Evolutionary conservation across 73 alveolate genomes (phyloP), one percentile per base, ranked within the genome.

Genomic region (Paramecium sexaurelia): DNA sequence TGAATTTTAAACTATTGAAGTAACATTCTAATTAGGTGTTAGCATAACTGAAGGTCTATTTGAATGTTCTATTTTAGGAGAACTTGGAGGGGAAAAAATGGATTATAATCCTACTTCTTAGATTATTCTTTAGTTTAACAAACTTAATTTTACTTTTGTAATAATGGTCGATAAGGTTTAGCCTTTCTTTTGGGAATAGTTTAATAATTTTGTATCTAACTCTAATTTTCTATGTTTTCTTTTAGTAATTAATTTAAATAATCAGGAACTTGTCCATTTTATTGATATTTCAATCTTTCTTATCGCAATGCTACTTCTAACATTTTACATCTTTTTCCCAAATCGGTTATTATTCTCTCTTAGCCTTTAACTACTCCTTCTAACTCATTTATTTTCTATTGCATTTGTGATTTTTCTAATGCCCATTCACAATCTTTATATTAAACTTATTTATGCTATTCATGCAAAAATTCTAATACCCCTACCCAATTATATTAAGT

Each of bases 351-450:
- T 10, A 78, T 47, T 78, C 90, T 78, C 32, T 78, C 90, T 45
- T 29, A 43, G 39, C 75, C 90, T 45, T 78, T 78, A 5, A 78
- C 55, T 41, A 41, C 73, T 24, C 90, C 90, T 39, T 78, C 90
- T 10, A 78, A 43, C 13, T 78, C 90, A 78, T 78, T 78, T 10
- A 78, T 78, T 24, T 78, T 78, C 32, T 27, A 41, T 15, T 78
- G 47, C 73, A 78, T 41, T 43, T 78, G 13, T 45, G 90, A 78
- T 33, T 78, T 78, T 47, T 78, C 90, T 9, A 78, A 24, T 20
- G 90, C 90, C 90, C 90, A 78, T 41, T 78, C 90, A 78, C 90
- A 78, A 37, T 78, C 69, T 5, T 43, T 78, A 24, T 78, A 78
- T 78, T 78, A 78, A 1, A 78, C 22, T 78, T 78, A 13, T 78